Evolutionary conservation across 148 eudicot species (phyloP).

Genomic region (Oxyria digyna): DNA sequence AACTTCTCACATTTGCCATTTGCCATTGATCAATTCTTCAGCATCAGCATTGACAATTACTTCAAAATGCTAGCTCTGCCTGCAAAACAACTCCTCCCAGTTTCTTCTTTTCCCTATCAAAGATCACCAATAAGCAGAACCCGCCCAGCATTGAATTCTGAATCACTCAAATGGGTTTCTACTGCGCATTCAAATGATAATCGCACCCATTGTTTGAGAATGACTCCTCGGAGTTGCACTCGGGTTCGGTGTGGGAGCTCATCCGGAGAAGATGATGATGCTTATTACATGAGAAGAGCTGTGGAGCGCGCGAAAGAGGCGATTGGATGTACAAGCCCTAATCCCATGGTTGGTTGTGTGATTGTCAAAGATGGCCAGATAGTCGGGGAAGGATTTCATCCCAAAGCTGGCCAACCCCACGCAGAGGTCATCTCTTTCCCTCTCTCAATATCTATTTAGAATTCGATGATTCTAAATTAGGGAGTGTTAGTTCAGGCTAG

Average conservation of each 20-base stretch:
- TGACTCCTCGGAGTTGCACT: constrained; percentile 15
- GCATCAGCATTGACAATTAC: background rate
- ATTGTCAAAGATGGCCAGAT: constrained; percentile 73
- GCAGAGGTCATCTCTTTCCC: constrained; percentile 52
- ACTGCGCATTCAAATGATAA: background rate
- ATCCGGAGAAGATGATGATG: constrained; percentile 37
- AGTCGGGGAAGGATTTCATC: constrained; percentile 97
- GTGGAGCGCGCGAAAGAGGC: constrained; percentile 72
- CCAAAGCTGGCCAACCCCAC: constrained; percentile 96
- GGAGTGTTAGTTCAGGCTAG: too few species aligned
- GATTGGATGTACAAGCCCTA: constrained; percentile 81
- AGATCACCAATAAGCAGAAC: background rate
- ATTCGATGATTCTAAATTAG: background rate
- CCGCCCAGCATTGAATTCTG: background rate
- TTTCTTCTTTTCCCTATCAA: background rate
- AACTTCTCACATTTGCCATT: background rate
- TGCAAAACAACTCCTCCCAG: background rate
- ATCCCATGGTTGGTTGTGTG: constrained; percentile 98
- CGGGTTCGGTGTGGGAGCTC: constrained; percentile 22
- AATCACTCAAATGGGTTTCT: background rate
- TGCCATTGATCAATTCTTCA: background rate
- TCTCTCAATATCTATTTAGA: background rate
- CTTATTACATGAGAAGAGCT: constrained; percentile 70
- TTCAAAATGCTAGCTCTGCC: background rate
- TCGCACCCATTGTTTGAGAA: background rate